Evolutionary conservation across 176 grass and related monocot species (phyloP).

Genomic region (Aegilops longissima): DNA sequence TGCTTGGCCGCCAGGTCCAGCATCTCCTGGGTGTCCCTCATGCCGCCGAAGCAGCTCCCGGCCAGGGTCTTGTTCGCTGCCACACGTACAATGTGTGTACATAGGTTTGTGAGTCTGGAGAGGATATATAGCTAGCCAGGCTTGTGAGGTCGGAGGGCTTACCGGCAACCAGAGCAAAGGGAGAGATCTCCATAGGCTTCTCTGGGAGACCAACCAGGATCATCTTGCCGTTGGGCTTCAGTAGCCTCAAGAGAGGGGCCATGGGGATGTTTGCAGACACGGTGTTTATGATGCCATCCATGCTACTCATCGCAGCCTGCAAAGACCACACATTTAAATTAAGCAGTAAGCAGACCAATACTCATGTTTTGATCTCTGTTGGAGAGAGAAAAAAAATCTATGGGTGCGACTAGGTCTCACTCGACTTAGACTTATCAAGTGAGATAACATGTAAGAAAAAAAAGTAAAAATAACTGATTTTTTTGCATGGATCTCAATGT

Average conservation of each 20-base stretch:
- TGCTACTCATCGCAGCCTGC: constrained; percentile 31
- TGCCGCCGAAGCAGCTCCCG: constrained; percentile 61
- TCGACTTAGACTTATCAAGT: too few relatives aligned
- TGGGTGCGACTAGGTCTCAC: too few relatives aligned
- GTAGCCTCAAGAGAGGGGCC: constrained; percentile 22
- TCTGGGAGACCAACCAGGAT: constrained; percentile 51
- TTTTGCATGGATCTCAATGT: too few relatives aligned
- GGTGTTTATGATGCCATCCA: constrained; percentile 67
- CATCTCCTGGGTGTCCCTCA: constrained; percentile 73
- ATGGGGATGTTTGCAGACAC: constrained; percentile 47
- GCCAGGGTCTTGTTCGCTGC: constrained; percentile 47
- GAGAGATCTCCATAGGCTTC: constrained; percentile 45
- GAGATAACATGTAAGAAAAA: too few relatives aligned
- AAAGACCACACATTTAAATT: not conserved
- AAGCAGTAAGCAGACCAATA: not conserved
- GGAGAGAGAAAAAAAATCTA: too few relatives aligned
- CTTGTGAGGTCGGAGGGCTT: not conserved
- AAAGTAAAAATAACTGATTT: too few relatives aligned
- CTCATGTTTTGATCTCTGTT: too few relatives aligned
- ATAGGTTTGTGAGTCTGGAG: not conserved
- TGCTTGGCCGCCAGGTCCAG: constrained; percentile 55
- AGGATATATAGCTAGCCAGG: too few relatives aligned
- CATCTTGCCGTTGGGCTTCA: constrained; percentile 65
- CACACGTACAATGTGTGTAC: not conserved
- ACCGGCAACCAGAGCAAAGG: constrained; percentile 37